A percentile compares a stretch with the other conserved stretches of the same genome.
Conservation (phyloP, 257 asterid species). For the Ilex aquifolium region DNA sequence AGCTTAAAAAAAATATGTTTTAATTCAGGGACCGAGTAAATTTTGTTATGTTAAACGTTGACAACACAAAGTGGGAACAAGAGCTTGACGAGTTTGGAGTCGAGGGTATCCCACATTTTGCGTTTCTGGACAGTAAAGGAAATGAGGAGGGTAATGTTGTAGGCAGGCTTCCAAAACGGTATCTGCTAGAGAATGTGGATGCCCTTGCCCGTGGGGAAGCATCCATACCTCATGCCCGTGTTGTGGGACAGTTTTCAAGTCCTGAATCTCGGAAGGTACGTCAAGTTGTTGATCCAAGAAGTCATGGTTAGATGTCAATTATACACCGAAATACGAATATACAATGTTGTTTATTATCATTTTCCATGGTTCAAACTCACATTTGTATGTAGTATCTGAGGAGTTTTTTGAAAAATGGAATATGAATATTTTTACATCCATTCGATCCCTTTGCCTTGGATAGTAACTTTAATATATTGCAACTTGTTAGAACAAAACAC, state of each 20-base stretch:
- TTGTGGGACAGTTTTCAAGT: constrained; percentile 73
- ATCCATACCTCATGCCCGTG: constrained; percentile 81
- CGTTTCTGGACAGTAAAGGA: constrained; percentile 80
- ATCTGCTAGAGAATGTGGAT: constrained; percentile 73
- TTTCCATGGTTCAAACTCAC: too few species aligned
- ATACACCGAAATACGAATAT: too few species aligned
- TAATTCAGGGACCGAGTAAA: constrained; percentile 66
- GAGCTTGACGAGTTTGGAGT: constrained; percentile 99
- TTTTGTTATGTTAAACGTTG: constrained; percentile 97
- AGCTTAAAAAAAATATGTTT: too few species aligned
- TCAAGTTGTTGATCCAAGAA: constrained; percentile 77
- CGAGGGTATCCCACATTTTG: constrained; percentile 98
- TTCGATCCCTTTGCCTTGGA: too few species aligned
- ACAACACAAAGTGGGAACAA: constrained; percentile 99
- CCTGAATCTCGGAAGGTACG: constrained; percentile 63
- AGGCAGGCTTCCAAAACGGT: constrained; percentile 80
- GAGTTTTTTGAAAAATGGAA: too few species aligned
- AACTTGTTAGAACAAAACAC: too few species aligned
- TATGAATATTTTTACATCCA: too few species aligned
- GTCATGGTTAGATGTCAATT: constrained; percentile 58
- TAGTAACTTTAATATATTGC: too few species aligned
- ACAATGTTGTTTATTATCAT: too few species aligned
- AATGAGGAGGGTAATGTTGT: constrained; percentile 93
- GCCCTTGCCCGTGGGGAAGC: constrained; percentile 87
- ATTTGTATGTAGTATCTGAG: too few species aligned